Evolutionary conservation across 2,329 filamentous ascomycete species (phyloP).

Genomic region (Fusarium aywerte): DNA sequence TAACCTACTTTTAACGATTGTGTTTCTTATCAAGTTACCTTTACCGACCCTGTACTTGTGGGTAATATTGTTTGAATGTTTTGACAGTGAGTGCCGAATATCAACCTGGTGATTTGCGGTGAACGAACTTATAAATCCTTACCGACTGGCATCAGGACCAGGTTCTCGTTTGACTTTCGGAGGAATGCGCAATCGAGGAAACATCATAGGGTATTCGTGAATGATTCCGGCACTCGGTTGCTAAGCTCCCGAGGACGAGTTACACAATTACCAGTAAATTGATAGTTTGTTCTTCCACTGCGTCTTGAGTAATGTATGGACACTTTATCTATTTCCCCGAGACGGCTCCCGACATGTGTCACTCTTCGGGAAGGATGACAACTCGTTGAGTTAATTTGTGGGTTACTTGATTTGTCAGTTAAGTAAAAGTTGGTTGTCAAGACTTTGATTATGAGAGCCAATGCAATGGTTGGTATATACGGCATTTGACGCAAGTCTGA

Average conservation of each 20-base stretch:
- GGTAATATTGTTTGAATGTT: too few relatives aligned
- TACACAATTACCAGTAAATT: neutral
- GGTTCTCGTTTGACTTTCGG: neutral
- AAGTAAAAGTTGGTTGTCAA: neutral
- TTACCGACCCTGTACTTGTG: neutral
- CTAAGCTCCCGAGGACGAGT: neutral
- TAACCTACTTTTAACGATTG: neutral
- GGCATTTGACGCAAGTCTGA: too few relatives aligned
- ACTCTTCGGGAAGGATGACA: neutral
- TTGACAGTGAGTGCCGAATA: too few relatives aligned
- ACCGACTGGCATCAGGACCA: too few relatives aligned
- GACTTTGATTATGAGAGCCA: neutral
- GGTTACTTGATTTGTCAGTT: neutral
- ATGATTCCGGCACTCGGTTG: neutral
- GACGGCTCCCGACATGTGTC: neutral
- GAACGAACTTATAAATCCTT: neutral
- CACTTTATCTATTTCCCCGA: neutral
- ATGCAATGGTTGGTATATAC: neutral
- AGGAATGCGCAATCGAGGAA: too few relatives aligned
- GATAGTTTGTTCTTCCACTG: neutral
- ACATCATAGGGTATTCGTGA: too few relatives aligned
- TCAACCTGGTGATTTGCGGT: neutral
- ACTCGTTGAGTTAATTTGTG: too few relatives aligned
- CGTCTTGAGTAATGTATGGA: neutral
- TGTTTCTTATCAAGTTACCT: neutral